phyloP scores from a whole-genome alignment of 192 early-diverging fungal genomes.

The Diversispora epigaea region DNA sequence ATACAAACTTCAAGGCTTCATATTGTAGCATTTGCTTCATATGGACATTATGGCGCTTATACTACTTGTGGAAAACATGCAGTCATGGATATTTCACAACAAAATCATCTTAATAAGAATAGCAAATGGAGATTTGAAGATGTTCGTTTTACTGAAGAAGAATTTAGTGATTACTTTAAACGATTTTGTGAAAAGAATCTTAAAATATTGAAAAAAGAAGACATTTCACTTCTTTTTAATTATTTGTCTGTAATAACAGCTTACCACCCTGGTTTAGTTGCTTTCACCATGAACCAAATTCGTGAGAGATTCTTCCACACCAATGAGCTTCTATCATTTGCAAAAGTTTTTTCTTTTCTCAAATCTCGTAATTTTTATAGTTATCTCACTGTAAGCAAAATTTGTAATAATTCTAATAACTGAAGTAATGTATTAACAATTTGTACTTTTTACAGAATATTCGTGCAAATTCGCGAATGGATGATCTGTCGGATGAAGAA shows the following conservation, averaged over 20 bases:
- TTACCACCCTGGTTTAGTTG: slow-evolving; percentile 1
- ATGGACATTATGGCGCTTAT: slow-evolving; percentile 14
- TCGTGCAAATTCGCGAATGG: no score
- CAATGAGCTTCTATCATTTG: not conserved
- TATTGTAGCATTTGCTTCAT: slow-evolving; percentile 25
- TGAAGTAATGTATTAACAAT: not conserved
- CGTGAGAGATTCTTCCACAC: no score
- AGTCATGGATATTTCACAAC: slow-evolving; percentile 19
- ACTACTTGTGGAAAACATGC: not conserved
- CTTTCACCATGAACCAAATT: no score
- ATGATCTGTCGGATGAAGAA: no score
- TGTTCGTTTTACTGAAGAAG: slow-evolving; percentile 3
- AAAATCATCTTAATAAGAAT: not conserved
- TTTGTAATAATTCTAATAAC: slow-evolving; percentile 20
- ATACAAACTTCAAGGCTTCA: no score
- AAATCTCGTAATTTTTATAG: slow-evolving; percentile 20
- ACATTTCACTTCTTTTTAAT: slow-evolving; percentile 1
- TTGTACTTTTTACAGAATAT: slow-evolving; percentile 21
- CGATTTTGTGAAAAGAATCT: slow-evolving; percentile 5
- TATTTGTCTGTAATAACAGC: slow-evolving; percentile 15
- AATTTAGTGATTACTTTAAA: slow-evolving; percentile 26
- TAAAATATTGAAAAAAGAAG: slow-evolving; percentile 24
- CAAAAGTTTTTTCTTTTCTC: not conserved
- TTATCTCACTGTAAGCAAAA: slow-evolving; percentile 9
- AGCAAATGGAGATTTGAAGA: not conserved